These are phyloP conservation scores for Penicillium sp. DNA, from an alignment of 2,329 filamentous ascomycete genomes.

Conservation along the genomic window DNA sequence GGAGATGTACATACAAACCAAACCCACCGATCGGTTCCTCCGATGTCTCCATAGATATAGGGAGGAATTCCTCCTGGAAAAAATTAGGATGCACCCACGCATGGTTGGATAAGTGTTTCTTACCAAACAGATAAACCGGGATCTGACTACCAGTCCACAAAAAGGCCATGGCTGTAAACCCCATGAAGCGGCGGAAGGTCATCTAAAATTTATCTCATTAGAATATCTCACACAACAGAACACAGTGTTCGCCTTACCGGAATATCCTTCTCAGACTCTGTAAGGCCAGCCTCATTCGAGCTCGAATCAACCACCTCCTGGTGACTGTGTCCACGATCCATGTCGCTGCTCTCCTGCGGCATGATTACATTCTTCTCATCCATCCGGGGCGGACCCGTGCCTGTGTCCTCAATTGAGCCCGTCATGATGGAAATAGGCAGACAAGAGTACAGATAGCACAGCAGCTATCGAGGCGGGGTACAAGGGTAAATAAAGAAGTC, in stretches of 20 bases:
- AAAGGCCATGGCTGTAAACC: conserved; percentile 59
- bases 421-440: conserved; percentile 12
- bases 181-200: conserved; percentile 55
- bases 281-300: conserved; percentile 48
- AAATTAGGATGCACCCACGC: background rate
- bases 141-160: conserved; percentile 64
- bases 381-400: conserved; percentile 14
- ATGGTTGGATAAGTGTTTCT: background rate
- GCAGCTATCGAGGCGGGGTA: background rate
- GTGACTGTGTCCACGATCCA: conserved; percentile 40
- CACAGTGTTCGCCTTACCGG: conserved; percentile 32
- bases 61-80: conserved; percentile 48
- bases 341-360: conserved; percentile 28
- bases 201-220: conserved; percentile 36
- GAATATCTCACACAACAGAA: background rate
- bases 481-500: background rate
- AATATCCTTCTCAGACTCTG: conserved; percentile 45
- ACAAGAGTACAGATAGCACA: background rate
- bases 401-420: conserved; percentile 18
- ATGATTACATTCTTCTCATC: conserved; percentile 32
- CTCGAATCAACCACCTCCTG: conserved; percentile 50
- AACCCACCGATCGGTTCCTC: conserved; percentile 61
- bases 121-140: conserved; percentile 56
- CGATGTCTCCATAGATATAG: conserved; percentile 61
- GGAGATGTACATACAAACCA: conserved; percentile 52